Percentiles rank a stretch among this genome's conserved stretches.
These are phyloP conservation scores for Yarrowia galli DNA, from an alignment of 1,139 yeast genomes.

Conservation along the genomic window DNA sequence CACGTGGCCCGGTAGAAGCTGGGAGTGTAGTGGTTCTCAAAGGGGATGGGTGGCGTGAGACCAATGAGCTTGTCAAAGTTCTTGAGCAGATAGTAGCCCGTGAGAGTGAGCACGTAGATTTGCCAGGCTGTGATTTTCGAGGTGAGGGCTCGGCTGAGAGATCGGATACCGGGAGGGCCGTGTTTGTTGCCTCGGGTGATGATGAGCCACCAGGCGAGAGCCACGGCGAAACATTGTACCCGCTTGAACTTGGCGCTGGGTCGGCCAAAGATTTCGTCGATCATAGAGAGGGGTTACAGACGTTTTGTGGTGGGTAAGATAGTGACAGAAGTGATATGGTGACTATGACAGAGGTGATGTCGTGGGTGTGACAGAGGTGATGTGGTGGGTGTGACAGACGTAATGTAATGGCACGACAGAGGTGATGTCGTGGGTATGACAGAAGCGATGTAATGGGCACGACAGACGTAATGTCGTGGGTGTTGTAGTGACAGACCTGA, in stretches of 20 bases:
- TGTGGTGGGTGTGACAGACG: too few relatives aligned
- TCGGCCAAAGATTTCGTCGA: slow-evolving; percentile 35
- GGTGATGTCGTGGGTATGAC: too few relatives aligned
- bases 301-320: too few relatives aligned
- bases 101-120: slow-evolving; percentile 42
- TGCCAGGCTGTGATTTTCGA: slow-evolving; percentile 43
- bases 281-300: not conserved
- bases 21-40: slow-evolving; percentile 41
- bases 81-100: slow-evolving; percentile 42
- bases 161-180: slow-evolving; percentile 41
- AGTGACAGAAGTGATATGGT: too few relatives aligned
- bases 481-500: too few relatives aligned
- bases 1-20: slow-evolving; percentile 42
- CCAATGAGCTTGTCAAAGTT: slow-evolving; percentile 42
- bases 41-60: slow-evolving; percentile 41
- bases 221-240: slow-evolving; percentile 39
- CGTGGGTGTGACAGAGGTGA: too few relatives aligned
- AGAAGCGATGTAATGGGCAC: too few relatives aligned
- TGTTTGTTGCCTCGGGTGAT: slow-evolving; percentile 42
- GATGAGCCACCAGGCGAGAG: slow-evolving; percentile 41
- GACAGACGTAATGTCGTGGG: too few relatives aligned
- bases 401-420: too few relatives aligned
- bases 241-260: slow-evolving; percentile 35
- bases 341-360: too few relatives aligned
- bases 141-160: slow-evolving; percentile 40